Base-by-base conservation (phyloP, 331 rosid species). In the Arachis monticola region DNA sequence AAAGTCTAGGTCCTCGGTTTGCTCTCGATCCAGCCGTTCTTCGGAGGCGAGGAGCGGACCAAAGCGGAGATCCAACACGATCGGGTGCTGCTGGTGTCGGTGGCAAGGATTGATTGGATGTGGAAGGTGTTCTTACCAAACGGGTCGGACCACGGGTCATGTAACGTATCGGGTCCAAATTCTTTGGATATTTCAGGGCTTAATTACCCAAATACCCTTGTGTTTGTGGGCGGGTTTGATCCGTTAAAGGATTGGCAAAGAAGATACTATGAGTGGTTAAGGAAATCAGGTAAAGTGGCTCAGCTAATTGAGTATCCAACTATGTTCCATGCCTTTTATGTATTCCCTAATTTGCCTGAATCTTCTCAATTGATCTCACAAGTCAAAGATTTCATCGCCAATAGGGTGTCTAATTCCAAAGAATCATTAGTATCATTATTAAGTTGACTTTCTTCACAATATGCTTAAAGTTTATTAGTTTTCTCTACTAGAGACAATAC, bases 241-340 rank as follows among this genome's bases (percentile, higher is more conserved):
- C 90, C 85, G 60, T 69, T 87, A n/a, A 81, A 68, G 6, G 89
- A 90, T 51, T 72, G 92, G 85, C 85, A 82, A 7, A 84, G 30
- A 47, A 80, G 75, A 51, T 88, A 84, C n/a, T 76, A 48, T 7
- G 80, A 84, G n/a, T 76, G 89, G 76, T 56, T 88, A 51, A 73
- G 14, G 17, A 82, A 56, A 8, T 64, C 59, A 0, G 91, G 91
- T 2, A 86, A 86, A 69, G 53, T 58, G 1, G 88, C 44, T 3
- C 12, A 76, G 9, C 17, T 86, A 31, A 64, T 86, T n/a, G 87
- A 82, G 67, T 86, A 84, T 59, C 80, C 85, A 0, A 82, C 45
- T 3, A 72, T 82, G 75, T 27, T 84, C 44, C 93, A 88, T 67
- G 83, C 68, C 0, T 85, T 85, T 58, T 81, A 75, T 7, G 0